Base-by-base conservation (phyloP, 2,329 filamentous ascomycete species). In the Orbilia blumenaviensis region DNA sequence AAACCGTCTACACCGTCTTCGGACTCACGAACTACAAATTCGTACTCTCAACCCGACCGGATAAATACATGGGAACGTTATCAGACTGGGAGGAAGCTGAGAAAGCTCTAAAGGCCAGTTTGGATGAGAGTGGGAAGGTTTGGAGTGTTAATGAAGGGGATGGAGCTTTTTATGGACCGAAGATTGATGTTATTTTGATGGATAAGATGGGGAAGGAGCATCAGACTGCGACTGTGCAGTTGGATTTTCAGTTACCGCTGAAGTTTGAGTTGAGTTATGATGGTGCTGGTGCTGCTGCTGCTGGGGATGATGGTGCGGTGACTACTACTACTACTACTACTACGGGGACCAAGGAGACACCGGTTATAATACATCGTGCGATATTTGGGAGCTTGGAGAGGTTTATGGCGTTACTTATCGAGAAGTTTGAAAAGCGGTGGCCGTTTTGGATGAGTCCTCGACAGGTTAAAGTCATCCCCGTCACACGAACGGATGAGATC, bases 151-250 rank as follows among this genome's bases (percentile, higher is more conserved):
- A 93, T 78, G 87, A 90, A 80, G 92, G 92, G 9, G 93, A 96
- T 75, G 93, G 93, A 12, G 93, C 93, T 2, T 96, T 96, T 81
- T 96, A 96, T 80, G 93, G 93, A 0, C 93, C 93, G 32, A 96
- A 96, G 84, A 96, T 96, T 78, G 93, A 96, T 81, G 91, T 96
- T 48, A 89, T 96, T 41, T 83, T 96, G 50, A 88, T 87, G 76
- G 93, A 96, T 81, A 90, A 90, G 0, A 88, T 92, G 80, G 92
- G 92, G 6, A 96, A 94, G 81, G 91, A 93, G 80, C 93, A 96
- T 81, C 93, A 96, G 81, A 92, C 93, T 1, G 93, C 92, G 2
- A 96, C 93, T 0, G 90, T 96, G 60, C 93, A 96, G 84, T 87
- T 96, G 27, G 93, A 96, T 82, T 96, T 96, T 82, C 93, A 96